phyloP scores from a whole-genome alignment of 208 protist species.

The Leptomonas pyrrhocoris region DNA sequence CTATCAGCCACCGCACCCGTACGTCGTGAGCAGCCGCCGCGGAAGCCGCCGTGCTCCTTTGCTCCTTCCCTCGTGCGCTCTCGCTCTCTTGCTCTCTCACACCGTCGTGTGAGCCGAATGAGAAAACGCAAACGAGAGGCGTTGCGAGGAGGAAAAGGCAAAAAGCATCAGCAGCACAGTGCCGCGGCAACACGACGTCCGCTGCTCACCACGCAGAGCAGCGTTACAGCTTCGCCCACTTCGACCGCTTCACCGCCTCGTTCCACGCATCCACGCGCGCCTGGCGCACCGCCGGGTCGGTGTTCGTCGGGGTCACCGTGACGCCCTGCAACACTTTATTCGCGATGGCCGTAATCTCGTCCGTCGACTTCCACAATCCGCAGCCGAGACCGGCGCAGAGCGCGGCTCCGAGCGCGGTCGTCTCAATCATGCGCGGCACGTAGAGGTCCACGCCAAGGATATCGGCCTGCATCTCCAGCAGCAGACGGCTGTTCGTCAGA shows the following conservation, averaged over 20 bases:
- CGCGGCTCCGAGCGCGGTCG: conserved; percentile 77
- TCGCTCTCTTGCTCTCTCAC: no score
- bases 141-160: no score
- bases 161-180: no score
- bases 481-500: conserved; percentile 83
- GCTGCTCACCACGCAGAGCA: background rate
- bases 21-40: no score
- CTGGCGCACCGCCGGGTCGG: conserved; percentile 33
- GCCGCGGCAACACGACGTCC: background rate
- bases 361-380: conserved; percentile 67
- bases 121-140: no score
- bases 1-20: no score
- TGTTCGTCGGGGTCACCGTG: conserved; percentile 34
- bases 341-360: conserved; percentile 45
- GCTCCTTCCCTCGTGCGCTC: no score
- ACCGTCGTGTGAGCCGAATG: no score
- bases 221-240: conserved; percentile 74
- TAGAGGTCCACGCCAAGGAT: conserved; percentile 72
- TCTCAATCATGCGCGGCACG: conserved; percentile 74
- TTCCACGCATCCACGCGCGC: conserved; percentile 53
- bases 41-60: no score
- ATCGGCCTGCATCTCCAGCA: conserved; percentile 97
- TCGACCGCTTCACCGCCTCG: conserved; percentile 47
- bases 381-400: conserved; percentile 74
- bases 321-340: conserved; percentile 34